These are phyloP conservation scores for Carex scoparia DNA, from an alignment of 176 grass and related monocot species.

Conservation along the genomic window DNA sequence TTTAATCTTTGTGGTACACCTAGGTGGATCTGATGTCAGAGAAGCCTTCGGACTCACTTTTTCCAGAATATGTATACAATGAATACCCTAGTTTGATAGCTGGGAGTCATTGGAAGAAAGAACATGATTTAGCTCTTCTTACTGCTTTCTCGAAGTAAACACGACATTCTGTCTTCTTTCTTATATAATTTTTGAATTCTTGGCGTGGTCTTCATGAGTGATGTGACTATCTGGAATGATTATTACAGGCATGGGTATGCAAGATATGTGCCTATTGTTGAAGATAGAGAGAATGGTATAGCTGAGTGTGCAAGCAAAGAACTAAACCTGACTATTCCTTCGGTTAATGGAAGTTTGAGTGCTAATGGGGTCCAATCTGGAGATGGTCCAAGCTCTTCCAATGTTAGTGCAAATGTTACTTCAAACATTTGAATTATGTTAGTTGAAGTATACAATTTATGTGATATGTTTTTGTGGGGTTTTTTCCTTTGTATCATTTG, in stretches of 20 bases:
- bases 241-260: conserved; percentile 88
- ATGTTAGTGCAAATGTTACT: conserved; percentile 12
- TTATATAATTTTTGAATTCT: not conserved
- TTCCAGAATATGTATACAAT: conserved; percentile 32
- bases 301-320: conserved; percentile 61
- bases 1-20: not conserved
- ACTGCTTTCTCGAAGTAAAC: conserved; percentile 8
- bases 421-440: not conserved
- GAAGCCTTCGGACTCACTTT: conserved; percentile 18
- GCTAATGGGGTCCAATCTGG: conserved; percentile 31
- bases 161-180: not conserved
- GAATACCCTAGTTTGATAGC: conserved; percentile 28
- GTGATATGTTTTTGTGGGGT: conserved; percentile 3
- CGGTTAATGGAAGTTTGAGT: conserved; percentile 40
- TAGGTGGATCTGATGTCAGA: conserved; percentile 22
- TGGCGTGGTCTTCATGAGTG: not conserved
- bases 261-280: conserved; percentile 90
- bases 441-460: conserved; percentile 11
- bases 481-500: conserved; percentile 10
- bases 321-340: conserved; percentile 66
- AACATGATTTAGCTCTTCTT: conserved; percentile 21
- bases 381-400: conserved; percentile 53
- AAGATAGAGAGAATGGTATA: conserved; percentile 71
- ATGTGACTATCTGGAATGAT: conserved; percentile 20
- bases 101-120: conserved; percentile 32